Conservation (phyloP, 2,329 filamentous ascomycete genomes). For the Cladophialophora psammophila region DNA sequence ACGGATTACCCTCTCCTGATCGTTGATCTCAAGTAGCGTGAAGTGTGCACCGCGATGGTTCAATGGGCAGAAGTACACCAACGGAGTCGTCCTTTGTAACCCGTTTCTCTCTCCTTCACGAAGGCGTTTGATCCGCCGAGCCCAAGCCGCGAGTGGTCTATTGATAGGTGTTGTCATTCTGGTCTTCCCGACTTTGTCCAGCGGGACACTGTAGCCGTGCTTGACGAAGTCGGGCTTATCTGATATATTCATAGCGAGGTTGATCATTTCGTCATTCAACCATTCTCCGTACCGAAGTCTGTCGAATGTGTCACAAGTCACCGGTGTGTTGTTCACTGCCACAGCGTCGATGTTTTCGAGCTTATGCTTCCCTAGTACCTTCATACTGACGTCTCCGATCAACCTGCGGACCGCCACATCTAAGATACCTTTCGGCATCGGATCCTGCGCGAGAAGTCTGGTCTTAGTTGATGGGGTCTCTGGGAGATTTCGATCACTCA, state of each 20-base stretch:
- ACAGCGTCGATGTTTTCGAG: neutral
- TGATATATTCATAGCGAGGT: conserved; percentile 38
- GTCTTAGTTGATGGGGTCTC: neutral
- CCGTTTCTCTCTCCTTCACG: neutral
- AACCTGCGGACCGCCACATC: neutral
- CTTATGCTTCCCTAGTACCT: conserved; percentile 8
- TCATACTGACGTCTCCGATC: conserved; percentile 10
- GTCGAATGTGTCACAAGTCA: conserved; percentile 37
- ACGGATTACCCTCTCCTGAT: conserved; percentile 40
- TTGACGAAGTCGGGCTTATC: conserved; percentile 39
- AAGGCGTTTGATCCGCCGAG: neutral
- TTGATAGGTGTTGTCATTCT: conserved; percentile 30
- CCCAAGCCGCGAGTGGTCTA: conserved; percentile 20
- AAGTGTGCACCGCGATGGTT: conserved; percentile 39
- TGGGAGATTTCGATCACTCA: conserved; percentile 24
- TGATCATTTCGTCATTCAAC: conserved; percentile 40
- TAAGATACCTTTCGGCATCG: conserved; percentile 6
- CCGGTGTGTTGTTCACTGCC: conserved; percentile 24
- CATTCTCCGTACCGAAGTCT: conserved; percentile 37
- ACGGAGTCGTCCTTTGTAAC: conserved; percentile 16
- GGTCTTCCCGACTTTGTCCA: conserved; percentile 38
- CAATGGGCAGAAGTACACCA: conserved; percentile 37
- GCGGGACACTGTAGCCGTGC: conserved; percentile 36
- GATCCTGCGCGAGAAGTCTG: neutral
- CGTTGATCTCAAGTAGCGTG: conserved; percentile 42